Evolutionary conservation across 371 early-diverging fungal genomes (phyloP), one percentile per base, ranked within the genome.

Genomic region (Capillidium heterosporum): DNA sequence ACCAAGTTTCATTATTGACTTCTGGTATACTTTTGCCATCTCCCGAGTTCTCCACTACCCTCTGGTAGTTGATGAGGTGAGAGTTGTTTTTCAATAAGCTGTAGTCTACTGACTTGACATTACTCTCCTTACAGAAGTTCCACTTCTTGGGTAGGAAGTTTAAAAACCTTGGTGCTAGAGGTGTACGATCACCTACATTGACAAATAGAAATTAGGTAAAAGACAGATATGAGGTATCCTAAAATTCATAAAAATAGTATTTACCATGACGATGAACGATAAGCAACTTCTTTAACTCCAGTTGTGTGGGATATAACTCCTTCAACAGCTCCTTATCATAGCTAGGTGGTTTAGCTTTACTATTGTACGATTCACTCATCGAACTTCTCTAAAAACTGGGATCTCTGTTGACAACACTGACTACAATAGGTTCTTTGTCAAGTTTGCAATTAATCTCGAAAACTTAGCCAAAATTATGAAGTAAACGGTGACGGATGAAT

Each of bases 181-280:
- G 55, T 7, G 55, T 55, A 17, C 55, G n/a, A 29, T 55, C 55
- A 39, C 55, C 55, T 55, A 31, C 4, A 32, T 21, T 10, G 23
- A 10, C 1, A 23, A n/a, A 3, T n/a, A 23, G 13, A 35, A 32
- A 32, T 4, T 52, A 40, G 23, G 1, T 31, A 53, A 32, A 53
- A 32, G 19, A 11, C 10, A 10, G 24, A 49, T 26, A 24, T 27
- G 23, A 49, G 5, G 27, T 31, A 17, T 24, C 5, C 5, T 28
- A 49, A 21, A 32, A 32, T 41, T 10, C 17, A 23, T 32, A 15
- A 19, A 21, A 52, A 21, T 3, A 21, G 11, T 15, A 21, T 48
- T 26, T 55, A 55, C 55, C 55, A 39, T 55, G 55, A n/a, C 55
- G 11, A 55, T 55, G 40, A 24, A 55, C n/a, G 2, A 55, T 29